Evolutionary conservation across 768 basidiomycete genomes (phyloP), one percentile per base, ranked within the genome.

Genomic region (Lactifluus volemus): DNA sequence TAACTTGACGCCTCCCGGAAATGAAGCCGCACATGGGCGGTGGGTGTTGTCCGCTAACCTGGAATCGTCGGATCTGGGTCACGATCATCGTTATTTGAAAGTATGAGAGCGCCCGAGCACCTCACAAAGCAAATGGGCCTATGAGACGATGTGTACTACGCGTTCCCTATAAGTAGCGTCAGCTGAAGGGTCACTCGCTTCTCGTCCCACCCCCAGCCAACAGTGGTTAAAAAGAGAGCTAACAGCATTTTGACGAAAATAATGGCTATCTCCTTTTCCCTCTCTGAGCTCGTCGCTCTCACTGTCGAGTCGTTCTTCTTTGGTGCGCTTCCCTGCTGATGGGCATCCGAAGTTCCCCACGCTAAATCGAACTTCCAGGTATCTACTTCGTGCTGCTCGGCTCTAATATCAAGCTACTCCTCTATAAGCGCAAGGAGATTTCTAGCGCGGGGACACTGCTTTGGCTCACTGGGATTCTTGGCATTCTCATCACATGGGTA

Each of bases 401-500:
- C 3, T 53, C n/a, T 10, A 49, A 53, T n/a, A 2, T 58, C 50
- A 64, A 45, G 41, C 38, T 64, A 45, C 63, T 64, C 44, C 14
- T 52, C 45, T 19, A 4, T 4, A 64, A 63, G 55, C 60, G 60
- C 63, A 64, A 64, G 54, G 1, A 49, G 21, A 64, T 62, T 19
- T 14, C 49, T 10, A 45, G 32, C n/a, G 51, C 58, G 29, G 11
- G 21, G 15, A 36, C 58, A 17, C 42, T 68, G 14, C 44, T 64
- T n/a, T 56, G 32, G 19, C 48, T 64, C 5, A 61, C 63, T 2
- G 19, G 59, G 19, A 53, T 55, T 9, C 44, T 67, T 2, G 57
- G 50, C 34, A 19, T 30, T 5, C 64, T 69, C 25, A 59, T 65
- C 15, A 58, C 68, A 19, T 65, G 63, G 58, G 68, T 69, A 52